phyloP scores from a whole-genome alignment of 495 filamentous ascomycete species.

The Penicillium antarcticum region DNA sequence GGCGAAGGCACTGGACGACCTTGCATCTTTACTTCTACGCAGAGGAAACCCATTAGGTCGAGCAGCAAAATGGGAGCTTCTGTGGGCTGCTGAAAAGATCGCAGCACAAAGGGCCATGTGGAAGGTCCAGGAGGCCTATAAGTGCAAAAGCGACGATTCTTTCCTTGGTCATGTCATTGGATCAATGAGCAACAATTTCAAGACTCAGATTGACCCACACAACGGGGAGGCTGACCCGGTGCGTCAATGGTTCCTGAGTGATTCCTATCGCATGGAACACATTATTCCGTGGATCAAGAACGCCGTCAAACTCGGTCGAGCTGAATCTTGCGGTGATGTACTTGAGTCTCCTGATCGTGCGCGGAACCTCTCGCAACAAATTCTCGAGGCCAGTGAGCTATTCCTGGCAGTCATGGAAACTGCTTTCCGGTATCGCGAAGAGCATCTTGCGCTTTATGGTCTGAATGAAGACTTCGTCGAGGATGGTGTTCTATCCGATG shows the following conservation, averaged over 20 bases:
- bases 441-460: conserved; percentile 66
- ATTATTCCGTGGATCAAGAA: conserved; percentile 74
- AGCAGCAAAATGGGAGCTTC: conserved; percentile 68
- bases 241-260: conserved; percentile 78
- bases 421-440: conserved; percentile 69
- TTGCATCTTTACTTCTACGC: conserved; percentile 62
- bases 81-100: conserved; percentile 90
- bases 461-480: conserved; percentile 59
- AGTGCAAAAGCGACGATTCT: conserved; percentile 44
- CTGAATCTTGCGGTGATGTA: conserved; percentile 9
- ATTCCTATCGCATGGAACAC: conserved; percentile 68
- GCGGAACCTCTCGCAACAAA: conserved; percentile 46
- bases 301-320: conserved; percentile 59
- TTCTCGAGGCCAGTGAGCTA: conserved; percentile 80
- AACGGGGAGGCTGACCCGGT: conserved; percentile 66
- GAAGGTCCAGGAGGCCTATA: conserved; percentile 64
- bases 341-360: conserved; percentile 18
- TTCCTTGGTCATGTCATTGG: conserved; percentile 67
- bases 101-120: conserved; percentile 80
- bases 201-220: conserved; percentile 51
- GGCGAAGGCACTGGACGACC: conserved; percentile 63
- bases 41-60: conserved; percentile 56
- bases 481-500: conserved; percentile 61
- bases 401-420: conserved; percentile 66
- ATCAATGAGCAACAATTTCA: conserved; percentile 66